phyloP scores from a whole-genome alignment of 345 rosid species.

The Bruguiera sexangula region DNA sequence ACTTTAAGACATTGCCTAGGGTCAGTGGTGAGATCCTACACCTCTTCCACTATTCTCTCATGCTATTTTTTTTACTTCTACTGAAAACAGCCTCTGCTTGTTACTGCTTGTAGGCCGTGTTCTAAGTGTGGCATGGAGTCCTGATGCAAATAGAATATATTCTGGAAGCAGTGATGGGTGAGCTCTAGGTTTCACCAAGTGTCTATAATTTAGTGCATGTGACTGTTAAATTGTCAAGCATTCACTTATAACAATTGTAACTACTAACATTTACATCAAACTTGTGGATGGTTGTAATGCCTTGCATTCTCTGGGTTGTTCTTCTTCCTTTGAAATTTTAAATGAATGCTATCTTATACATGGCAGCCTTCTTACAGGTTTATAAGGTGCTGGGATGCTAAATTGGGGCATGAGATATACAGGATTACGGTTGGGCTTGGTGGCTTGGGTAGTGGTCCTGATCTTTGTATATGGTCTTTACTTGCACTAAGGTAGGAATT shows the following conservation, averaged over 20 bases:
- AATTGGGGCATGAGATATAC: slow-evolving; percentile 60
- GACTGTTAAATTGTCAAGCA: background rate
- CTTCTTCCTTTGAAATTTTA: background rate
- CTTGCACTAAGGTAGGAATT: slow-evolving; percentile 66
- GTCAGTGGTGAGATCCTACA: slow-evolving; percentile 81
- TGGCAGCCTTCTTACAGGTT: slow-evolving; percentile 43
- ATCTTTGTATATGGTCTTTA: slow-evolving; percentile 82
- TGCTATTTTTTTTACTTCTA: slow-evolving; percentile 16
- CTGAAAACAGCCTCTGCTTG: slow-evolving; percentile 9
- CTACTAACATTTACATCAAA: background rate
- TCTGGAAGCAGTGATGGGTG: slow-evolving; percentile 96
- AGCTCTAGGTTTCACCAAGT: slow-evolving; percentile 22
- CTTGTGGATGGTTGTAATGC: background rate
- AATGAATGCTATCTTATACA: slow-evolving; percentile 9
- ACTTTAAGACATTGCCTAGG: slow-evolving; percentile 75
- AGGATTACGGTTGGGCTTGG: slow-evolving; percentile 84
- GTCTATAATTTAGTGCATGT: background rate
- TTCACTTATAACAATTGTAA: background rate
- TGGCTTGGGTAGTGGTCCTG: slow-evolving; percentile 59
- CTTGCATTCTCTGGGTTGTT: background rate
- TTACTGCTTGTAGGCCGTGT: slow-evolving; percentile 56
- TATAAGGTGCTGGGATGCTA: slow-evolving; percentile 90
- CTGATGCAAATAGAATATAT: slow-evolving; percentile 56
- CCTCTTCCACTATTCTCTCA: slow-evolving; percentile 15
- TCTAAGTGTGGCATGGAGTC: slow-evolving; percentile 74